phyloP scores from a whole-genome alignment of 2,329 filamentous ascomycete species.

The Trichoderma sp. region DNA sequence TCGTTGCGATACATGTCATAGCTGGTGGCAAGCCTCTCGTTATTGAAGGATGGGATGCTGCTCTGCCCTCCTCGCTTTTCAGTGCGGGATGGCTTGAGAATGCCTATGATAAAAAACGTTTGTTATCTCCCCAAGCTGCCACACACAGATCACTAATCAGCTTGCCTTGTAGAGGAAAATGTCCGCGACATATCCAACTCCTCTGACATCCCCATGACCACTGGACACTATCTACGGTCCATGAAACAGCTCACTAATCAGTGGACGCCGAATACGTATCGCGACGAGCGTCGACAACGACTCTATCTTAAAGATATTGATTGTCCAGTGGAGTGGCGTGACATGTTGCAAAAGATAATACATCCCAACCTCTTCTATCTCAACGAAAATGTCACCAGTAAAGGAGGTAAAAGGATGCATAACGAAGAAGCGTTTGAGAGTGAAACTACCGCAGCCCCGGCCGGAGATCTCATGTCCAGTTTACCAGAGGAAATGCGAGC shows the following conservation, averaged over 20 bases:
- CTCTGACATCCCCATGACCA: constrained; percentile 76
- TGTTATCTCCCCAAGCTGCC: constrained; percentile 29
- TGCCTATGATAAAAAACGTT: constrained; percentile 76
- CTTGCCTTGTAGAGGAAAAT: constrained; percentile 62
- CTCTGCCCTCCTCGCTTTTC: constrained; percentile 75
- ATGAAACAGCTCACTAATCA: constrained; percentile 82
- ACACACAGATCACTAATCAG: constrained; percentile 23
- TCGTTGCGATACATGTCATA: constrained; percentile 80
- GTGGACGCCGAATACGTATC: constrained; percentile 72
- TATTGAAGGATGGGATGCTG: constrained; percentile 80
- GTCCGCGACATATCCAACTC: constrained; percentile 76
- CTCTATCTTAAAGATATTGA: constrained; percentile 98
- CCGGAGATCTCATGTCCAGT: constrained; percentile 93
- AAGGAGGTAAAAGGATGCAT: constrained; percentile 34
- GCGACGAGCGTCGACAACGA: constrained; percentile 75
- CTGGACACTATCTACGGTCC: constrained; percentile 84
- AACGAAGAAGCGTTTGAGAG: constrained; percentile 43
- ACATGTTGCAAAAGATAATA: constrained; percentile 73
- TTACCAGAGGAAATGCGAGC: constrained; percentile 84
- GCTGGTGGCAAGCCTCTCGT: constrained; percentile 83
- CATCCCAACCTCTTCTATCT: constrained; percentile 85
- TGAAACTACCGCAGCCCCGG: constrained; percentile 61
- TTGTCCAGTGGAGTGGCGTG: constrained; percentile 82
- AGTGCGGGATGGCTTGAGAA: constrained; percentile 75
- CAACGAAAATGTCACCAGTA: constrained; percentile 67